Evolutionary conservation across 176 grass and related monocot species (phyloP).

Genomic region (Themeda triandra): DNA sequence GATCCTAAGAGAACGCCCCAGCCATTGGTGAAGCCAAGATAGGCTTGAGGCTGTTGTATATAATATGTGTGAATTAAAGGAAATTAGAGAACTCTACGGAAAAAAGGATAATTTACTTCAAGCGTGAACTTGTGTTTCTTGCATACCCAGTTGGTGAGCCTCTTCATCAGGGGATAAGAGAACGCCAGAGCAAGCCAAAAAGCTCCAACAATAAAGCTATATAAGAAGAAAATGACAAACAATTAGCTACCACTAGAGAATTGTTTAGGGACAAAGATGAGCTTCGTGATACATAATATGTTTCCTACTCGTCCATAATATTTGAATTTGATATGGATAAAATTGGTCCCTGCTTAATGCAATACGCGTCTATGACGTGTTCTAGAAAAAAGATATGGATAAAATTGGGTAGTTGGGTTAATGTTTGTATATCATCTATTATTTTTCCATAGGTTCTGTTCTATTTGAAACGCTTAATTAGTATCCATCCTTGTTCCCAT

Average conservation of each 20-base stretch:
- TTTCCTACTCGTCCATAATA: too few relatives aligned
- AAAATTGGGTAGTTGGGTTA: too few relatives aligned
- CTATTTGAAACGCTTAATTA: too few relatives aligned
- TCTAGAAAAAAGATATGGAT: too few relatives aligned
- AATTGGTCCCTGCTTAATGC: too few relatives aligned
- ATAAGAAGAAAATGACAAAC: slow-evolving; percentile 20
- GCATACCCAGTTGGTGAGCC: slow-evolving; percentile 69
- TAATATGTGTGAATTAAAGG: not conserved
- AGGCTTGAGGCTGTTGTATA: slow-evolving; percentile 71
- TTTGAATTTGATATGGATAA: too few relatives aligned
- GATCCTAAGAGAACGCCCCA: slow-evolving; percentile 72
- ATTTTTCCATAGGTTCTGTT: too few relatives aligned
- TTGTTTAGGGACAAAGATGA: too few relatives aligned
- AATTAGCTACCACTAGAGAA: not conserved
- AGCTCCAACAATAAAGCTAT: slow-evolving; percentile 57
- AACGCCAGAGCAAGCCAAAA: slow-evolving; percentile 58
- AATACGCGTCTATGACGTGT: too few relatives aligned
- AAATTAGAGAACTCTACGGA: not conserved
- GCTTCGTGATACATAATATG: too few relatives aligned
- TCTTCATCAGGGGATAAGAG: slow-evolving; percentile 84
- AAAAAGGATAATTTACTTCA: not conserved
- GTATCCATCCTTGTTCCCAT: too few relatives aligned
- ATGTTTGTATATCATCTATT: too few relatives aligned
- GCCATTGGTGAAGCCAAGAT: slow-evolving; percentile 62
- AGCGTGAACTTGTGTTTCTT: not conserved